Evolutionary conservation across 352 stramenopile genomes (phyloP), one percentile per base, ranked within the genome.

Genomic region (Globisporangium spinosum): DNA sequence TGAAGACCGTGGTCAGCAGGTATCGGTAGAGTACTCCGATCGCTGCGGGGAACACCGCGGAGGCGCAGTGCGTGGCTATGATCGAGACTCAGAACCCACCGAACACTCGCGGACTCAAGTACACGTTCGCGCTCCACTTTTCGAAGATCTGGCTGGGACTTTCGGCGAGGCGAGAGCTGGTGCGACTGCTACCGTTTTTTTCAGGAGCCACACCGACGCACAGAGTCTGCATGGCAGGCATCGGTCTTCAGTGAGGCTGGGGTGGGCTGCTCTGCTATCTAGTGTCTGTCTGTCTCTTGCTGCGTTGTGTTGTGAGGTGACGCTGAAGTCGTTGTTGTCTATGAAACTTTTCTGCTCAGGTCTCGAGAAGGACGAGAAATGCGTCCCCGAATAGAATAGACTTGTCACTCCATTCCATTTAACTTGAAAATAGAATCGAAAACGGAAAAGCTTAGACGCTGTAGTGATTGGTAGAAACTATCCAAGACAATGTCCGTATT

Each of bases 11-110:
- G 22, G 43, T 65, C 23, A 23, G 23, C 6, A 70, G 3, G 23
- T 65, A 70, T 10, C 27, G 64, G 13, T 70, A 70, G 20, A 70
- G 57, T 3, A 62, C 5, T 0, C 47, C 64, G 8, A 70, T 47
- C 17, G 47, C 7, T 7, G 15, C 40, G 0, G 43, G 40, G 20
- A 62, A 70, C 17, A 38, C 25, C 1, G 25, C 55, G 32, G 40
- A 70, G 15, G 40, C 25, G 25, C 22, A 54, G 40, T 64, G 58
- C 8, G 58, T 27, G 40, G 40, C 23, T 40, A 56, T 54, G 23
- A 64, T 40, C 15, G 58, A 6, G 23, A 55, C 0, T 40, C 58
- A 64, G 38, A 34, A 43, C 23, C 58, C 23, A 15, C 15, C 8
- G 9, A 64, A 56, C 58, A 10, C 29, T 8, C 58, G 58, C 29